These are phyloP conservation scores for Tetrahymena elliotti DNA, from an alignment of 73 alveolate species.

Conservation along the genomic window DNA sequence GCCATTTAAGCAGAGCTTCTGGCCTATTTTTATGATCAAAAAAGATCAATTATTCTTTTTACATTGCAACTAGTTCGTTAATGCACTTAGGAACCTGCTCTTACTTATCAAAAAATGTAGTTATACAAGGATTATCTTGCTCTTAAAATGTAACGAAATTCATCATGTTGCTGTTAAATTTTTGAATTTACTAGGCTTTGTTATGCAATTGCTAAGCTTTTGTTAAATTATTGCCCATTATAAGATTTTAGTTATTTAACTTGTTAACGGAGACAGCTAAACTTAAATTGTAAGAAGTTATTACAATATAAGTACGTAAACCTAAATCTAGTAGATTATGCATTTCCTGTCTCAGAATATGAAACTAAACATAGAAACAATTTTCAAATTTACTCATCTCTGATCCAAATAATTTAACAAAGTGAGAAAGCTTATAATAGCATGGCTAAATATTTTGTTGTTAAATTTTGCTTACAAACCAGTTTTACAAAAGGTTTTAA, in stretches of 20 bases:
- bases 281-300: background rate
- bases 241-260: background rate
- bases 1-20: background rate
- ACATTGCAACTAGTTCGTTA: background rate
- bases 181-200: background rate
- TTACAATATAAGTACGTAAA: background rate
- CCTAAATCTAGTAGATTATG: background rate
- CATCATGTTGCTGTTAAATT: background rate
- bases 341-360: background rate
- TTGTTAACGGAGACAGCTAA: background rate
- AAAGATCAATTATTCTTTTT: background rate
- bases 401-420: background rate
- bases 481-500: background rate
- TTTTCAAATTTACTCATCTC: background rate
- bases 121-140: background rate
- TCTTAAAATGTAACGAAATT: background rate
- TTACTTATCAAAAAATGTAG: background rate
- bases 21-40: background rate
- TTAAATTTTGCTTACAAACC: background rate
- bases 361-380: background rate
- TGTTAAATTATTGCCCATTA: background rate
- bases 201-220: background rate
- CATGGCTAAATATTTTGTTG: background rate
- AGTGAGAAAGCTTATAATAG: background rate
- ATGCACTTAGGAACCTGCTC: background rate